These are phyloP conservation scores for Ceratobasidium sp. DNA, from an alignment of 1,284 basidiomycete species.

Conservation along the genomic window DNA sequence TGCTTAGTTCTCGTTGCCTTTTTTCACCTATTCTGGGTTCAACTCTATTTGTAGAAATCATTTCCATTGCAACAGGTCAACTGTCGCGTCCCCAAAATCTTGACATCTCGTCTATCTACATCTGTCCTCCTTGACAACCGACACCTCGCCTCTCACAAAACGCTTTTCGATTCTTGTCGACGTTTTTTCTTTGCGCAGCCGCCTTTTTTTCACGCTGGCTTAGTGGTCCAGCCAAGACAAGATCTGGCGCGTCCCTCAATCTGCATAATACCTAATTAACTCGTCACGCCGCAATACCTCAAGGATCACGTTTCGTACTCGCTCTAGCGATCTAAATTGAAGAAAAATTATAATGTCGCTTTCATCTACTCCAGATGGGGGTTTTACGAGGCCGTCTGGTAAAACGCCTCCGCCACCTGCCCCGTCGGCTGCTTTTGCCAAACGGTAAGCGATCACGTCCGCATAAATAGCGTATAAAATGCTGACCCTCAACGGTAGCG, in stretches of 20 bases:
- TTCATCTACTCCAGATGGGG: slow-evolving; percentile 54
- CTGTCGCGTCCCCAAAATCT: slow-evolving; percentile 36
- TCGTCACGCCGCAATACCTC: slow-evolving; percentile 13
- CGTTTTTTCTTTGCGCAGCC: background rate
- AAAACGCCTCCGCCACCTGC: slow-evolving; percentile 85
- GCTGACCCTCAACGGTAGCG: slow-evolving; percentile 59
- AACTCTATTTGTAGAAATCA: slow-evolving; percentile 42
- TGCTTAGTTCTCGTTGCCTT: slow-evolving; percentile 39
- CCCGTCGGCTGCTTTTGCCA: slow-evolving; percentile 86
- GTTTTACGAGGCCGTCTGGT: slow-evolving; percentile 82
- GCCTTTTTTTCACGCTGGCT: slow-evolving; percentile 24
- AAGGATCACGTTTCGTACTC: slow-evolving; percentile 5
- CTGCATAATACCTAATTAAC: slow-evolving; percentile 39
- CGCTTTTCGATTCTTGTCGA: slow-evolving; percentile 16
- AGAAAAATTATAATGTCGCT: slow-evolving; percentile 42
- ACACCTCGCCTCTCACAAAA: slow-evolving; percentile 12
- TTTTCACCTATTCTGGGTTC: slow-evolving; percentile 38
- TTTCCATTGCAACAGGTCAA: slow-evolving; percentile 35
- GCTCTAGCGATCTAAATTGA: slow-evolving; percentile 30
- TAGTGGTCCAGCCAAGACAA: background rate
- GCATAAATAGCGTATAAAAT: slow-evolving; percentile 23
- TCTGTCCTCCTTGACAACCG: slow-evolving; percentile 34
- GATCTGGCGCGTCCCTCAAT: slow-evolving; percentile 24
- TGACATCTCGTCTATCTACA: slow-evolving; percentile 12
- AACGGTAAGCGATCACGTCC: slow-evolving; percentile 66